These are phyloP conservation scores for Microbotryomycetes sp. DNA, from an alignment of 1,284 basidiomycete genomes.

Conservation along the genomic window DNA sequence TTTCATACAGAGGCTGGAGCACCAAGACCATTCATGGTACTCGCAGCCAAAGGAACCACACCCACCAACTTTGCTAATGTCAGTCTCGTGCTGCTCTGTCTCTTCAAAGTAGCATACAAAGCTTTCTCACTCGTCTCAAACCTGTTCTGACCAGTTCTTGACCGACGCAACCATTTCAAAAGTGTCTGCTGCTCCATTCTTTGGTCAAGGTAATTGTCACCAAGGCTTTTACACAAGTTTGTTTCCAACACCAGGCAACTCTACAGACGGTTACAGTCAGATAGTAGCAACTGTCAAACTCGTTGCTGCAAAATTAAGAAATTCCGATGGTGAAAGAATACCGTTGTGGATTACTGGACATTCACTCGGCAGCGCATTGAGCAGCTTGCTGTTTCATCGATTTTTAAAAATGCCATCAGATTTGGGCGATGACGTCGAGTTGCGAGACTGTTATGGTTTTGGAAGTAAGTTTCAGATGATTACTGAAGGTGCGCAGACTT, in stretches of 20 bases:
- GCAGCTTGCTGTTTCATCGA: constrained; percentile 21
- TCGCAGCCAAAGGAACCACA: constrained; percentile 22
- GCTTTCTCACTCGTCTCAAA: too few species aligned
- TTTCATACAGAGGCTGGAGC: constrained; percentile 15
- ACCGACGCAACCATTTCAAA: constrained; percentile 23
- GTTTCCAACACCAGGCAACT: background rate
- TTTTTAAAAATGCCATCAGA: constrained; percentile 19
- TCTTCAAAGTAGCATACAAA: too few species aligned
- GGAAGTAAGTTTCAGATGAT: constrained; percentile 12
- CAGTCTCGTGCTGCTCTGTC: too few species aligned
- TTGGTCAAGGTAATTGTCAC: constrained; percentile 17
- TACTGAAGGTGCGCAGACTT: background rate
- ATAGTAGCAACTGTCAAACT: background rate
- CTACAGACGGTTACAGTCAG: background rate
- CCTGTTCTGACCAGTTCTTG: constrained; percentile 17
- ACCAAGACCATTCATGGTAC: constrained; percentile 20
- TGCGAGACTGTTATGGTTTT: constrained; percentile 20
- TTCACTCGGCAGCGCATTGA: constrained; percentile 27
- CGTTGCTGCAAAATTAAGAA: constrained; percentile 4
- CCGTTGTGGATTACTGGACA: constrained; percentile 29
- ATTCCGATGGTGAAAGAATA: background rate
- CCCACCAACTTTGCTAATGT: background rate
- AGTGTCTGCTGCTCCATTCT: constrained; percentile 13
- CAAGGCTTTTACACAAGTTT: constrained; percentile 23
- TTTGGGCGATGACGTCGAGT: constrained; percentile 15